Conservation (phyloP, 2,329 filamentous ascomycete species). For the Claviceps digitariae region DNA sequence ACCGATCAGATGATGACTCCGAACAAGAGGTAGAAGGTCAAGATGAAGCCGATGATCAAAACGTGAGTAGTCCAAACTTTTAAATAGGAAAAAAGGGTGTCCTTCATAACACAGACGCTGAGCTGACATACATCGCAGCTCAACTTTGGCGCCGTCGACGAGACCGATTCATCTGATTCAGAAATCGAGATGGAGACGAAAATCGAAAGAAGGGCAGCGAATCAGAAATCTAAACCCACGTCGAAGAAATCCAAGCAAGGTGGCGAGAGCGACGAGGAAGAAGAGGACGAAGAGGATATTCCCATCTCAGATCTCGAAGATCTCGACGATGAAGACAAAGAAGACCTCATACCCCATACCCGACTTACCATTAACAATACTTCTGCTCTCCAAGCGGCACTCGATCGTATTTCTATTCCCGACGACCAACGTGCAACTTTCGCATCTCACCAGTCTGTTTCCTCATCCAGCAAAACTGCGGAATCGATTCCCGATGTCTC, state of each 20-base stretch:
- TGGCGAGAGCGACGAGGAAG: slow-evolving; percentile 32
- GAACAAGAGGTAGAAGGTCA: slow-evolving; percentile 25
- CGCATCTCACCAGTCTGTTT: slow-evolving; percentile 67
- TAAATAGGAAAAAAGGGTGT: background rate
- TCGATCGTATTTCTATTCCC: slow-evolving; percentile 63
- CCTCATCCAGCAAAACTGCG: slow-evolving; percentile 50
- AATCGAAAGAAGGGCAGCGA: slow-evolving; percentile 19
- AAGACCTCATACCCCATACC: slow-evolving; percentile 79
- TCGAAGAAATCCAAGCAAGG: slow-evolving; percentile 16
- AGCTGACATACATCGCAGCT: slow-evolving; percentile 20
- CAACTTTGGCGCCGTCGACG: slow-evolving; percentile 43
- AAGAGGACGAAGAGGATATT: slow-evolving; percentile 74
- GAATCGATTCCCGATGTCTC: slow-evolving; percentile 65
- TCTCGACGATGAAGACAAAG: slow-evolving; percentile 62
- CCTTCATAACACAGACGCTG: background rate
- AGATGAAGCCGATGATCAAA: slow-evolving; percentile 20
- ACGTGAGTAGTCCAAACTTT: slow-evolving; percentile 2
- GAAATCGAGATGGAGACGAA: slow-evolving; percentile 67
- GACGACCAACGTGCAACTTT: slow-evolving; percentile 59
- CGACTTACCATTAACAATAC: slow-evolving; percentile 97
- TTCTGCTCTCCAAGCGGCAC: slow-evolving; percentile 63
- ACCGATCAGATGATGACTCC: slow-evolving; percentile 9
- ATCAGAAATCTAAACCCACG: slow-evolving; percentile 15
- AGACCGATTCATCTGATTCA: slow-evolving; percentile 52
- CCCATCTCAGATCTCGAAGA: slow-evolving; percentile 79